These are phyloP conservation scores for Aspergillus pseudotamarii DNA, from an alignment of 2,329 filamentous ascomycete genomes.

Conservation along the genomic window DNA sequence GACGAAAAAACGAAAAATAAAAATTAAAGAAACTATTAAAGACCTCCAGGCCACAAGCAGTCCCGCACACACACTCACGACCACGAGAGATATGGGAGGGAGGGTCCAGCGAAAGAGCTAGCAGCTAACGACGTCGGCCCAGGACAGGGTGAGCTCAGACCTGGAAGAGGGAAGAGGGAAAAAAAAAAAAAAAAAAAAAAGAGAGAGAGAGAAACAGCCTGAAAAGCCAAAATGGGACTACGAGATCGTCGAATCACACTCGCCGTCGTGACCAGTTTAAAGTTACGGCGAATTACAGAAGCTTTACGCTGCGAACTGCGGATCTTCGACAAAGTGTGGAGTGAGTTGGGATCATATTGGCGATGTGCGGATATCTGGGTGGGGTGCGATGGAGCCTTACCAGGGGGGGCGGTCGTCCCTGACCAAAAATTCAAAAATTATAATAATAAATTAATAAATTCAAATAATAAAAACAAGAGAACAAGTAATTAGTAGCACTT, in stretches of 20 bases:
- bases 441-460: conserved; percentile 1
- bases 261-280: conserved; percentile 23
- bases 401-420: conserved; percentile 25
- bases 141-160: conserved; percentile 25
- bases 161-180: conserved; percentile 13
- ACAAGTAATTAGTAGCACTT: not conserved
- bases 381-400: conserved; percentile 27
- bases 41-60: conserved; percentile 21
- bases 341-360: conserved; percentile 30
- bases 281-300: conserved; percentile 36
- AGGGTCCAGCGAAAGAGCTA: conserved; percentile 21
- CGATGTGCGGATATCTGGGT: conserved; percentile 28
- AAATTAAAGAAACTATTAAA: conserved; percentile 14
- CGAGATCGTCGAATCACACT: conserved; percentile 26
- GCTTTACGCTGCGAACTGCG: conserved; percentile 35
- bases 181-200: conserved; percentile 18
- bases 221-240: conserved; percentile 18
- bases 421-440: conserved; percentile 13
- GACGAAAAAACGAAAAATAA: conserved; percentile 11
- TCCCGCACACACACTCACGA: conserved; percentile 22
- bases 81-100: conserved; percentile 20
- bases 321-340: conserved; percentile 33
- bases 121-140: conserved; percentile 17
- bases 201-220: conserved; percentile 12
- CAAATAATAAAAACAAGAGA: not conserved